phyloP scores from a whole-genome alignment of 352 stramenopile genomes.

The Hyaloperonospora arabidopsidis region DNA sequence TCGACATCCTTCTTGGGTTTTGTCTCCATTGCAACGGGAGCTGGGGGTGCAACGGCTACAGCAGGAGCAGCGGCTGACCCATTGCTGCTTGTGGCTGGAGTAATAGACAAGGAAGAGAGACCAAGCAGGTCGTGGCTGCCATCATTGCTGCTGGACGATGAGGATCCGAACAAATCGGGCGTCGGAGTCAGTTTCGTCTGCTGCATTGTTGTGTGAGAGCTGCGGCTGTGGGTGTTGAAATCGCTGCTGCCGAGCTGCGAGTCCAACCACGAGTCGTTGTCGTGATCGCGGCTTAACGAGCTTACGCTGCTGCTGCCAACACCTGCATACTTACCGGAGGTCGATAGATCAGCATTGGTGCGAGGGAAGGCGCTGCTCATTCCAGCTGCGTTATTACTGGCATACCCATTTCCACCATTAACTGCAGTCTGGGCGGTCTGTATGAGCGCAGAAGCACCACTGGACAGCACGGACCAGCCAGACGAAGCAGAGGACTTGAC shows the following conservation, averaged over 20 bases:
- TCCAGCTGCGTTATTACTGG: slow-evolving; percentile 11
- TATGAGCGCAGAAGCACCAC: slow-evolving; percentile 49
- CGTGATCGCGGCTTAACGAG: slow-evolving; percentile 35
- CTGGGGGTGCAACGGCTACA: slow-evolving; percentile 19
- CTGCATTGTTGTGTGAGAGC: slow-evolving; percentile 16
- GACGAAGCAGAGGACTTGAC: slow-evolving; percentile 77
- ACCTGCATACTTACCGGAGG: slow-evolving; percentile 59
- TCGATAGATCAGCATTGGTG: slow-evolving; percentile 46
- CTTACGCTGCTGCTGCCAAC: slow-evolving; percentile 32
- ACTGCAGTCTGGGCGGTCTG: slow-evolving; percentile 60
- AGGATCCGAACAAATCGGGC: slow-evolving; percentile 41
- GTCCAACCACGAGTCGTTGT: slow-evolving; percentile 69
- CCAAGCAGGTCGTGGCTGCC: slow-evolving; percentile 26
- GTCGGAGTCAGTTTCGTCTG: slow-evolving; percentile 29
- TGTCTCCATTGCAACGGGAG: slow-evolving; percentile 24
- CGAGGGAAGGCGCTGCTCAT: slow-evolving; percentile 39
- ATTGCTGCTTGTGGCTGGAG: slow-evolving; percentile 21
- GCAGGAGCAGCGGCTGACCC: slow-evolving; percentile 14
- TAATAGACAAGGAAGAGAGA: slow-evolving; percentile 17
- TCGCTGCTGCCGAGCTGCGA: slow-evolving; percentile 34
- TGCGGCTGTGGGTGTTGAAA: slow-evolving; percentile 13
- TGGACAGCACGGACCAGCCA: slow-evolving; percentile 68
- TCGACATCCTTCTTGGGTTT: slow-evolving; percentile 76
- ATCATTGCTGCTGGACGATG: slow-evolving; percentile 28
- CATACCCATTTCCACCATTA: slow-evolving; percentile 24